Evolutionary conservation across 805 yeast genomes (phyloP).

Genomic region (Huiozyma naganishii): DNA sequence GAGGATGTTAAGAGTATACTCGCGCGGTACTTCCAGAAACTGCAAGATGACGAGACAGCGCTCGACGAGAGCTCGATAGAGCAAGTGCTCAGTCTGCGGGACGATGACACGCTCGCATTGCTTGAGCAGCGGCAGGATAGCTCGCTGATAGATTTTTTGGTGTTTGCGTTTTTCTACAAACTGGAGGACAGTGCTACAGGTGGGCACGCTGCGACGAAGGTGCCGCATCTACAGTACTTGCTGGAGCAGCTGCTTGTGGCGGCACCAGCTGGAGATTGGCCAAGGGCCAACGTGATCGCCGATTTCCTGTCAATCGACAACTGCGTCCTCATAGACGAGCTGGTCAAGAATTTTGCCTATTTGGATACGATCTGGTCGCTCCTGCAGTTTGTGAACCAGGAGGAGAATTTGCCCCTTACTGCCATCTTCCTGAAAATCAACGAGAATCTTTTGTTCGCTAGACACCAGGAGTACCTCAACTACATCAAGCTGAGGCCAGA

Average conservation of each 20-base stretch:
- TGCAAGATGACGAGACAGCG: constrained; percentile 8
- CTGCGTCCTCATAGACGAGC: constrained; percentile 82
- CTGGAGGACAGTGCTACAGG: no score
- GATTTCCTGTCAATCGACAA: constrained; percentile 85
- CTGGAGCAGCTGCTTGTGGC: constrained; percentile 15
- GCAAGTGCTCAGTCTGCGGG: no score
- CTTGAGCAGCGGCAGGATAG: constrained; percentile 21
- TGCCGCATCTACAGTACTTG: constrained; percentile 18
- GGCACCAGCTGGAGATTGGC: background rate
- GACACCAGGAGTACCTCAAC: constrained; percentile 32
- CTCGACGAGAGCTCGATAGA: constrained; percentile 21
- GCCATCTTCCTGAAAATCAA: constrained; percentile 77
- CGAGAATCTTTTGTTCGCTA: constrained; percentile 75
- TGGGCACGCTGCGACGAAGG: constrained; percentile 1
- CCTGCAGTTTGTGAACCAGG: constrained; percentile 33
- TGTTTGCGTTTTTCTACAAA: constrained; percentile 29
- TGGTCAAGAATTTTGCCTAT: constrained; percentile 57
- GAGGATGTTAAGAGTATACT: constrained; percentile 30
- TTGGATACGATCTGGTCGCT: constrained; percentile 68
- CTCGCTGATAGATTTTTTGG: constrained; percentile 35
- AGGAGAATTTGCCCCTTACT: constrained; percentile 60
- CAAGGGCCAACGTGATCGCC: constrained; percentile 31
- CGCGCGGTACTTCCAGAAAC: constrained; percentile 29
- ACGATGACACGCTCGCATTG: no score
- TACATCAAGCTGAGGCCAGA: constrained; percentile 8